phyloP scores from a whole-genome alignment of 805 yeast genomes.

The Priceomyces fermenticarens region DNA sequence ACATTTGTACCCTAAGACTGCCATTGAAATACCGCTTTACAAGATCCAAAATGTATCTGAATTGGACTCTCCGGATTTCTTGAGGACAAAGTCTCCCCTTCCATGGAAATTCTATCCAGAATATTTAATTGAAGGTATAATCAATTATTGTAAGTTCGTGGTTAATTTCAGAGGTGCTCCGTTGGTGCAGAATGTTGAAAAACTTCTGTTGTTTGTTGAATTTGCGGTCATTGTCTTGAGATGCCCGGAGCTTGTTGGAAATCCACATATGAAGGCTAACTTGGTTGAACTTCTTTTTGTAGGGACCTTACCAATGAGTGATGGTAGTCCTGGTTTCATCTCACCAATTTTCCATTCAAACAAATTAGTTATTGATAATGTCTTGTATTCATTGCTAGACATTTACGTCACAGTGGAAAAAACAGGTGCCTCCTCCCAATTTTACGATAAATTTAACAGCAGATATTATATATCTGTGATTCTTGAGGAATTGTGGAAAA shows the following conservation, averaged over 20 bases:
- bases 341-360: constrained; percentile 62
- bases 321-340: constrained; percentile 73
- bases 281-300: constrained; percentile 75
- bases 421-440: constrained; percentile 93
- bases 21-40: constrained; percentile 50
- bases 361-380: constrained; percentile 56
- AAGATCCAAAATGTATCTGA: constrained; percentile 61
- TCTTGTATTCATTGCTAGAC: constrained; percentile 80
- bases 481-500: constrained; percentile 79
- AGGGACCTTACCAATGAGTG: constrained; percentile 60
- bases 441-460: constrained; percentile 91
- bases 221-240: constrained; percentile 73
- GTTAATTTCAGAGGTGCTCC: constrained; percentile 56
- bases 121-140: constrained; percentile 75
- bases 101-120: constrained; percentile 89
- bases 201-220: constrained; percentile 60
- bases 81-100: constrained; percentile 60
- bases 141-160: constrained; percentile 66
- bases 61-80: constrained; percentile 70
- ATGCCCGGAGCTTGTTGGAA: constrained; percentile 80
- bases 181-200: constrained; percentile 48
- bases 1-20: constrained; percentile 56
- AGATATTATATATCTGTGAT: constrained; percentile 84
- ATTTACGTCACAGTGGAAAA: constrained; percentile 93
- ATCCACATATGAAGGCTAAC: constrained; percentile 89